Evolutionary conservation across 2,329 filamentous ascomycete genomes (phyloP).

Genomic region (Colletotrichum noveboracense): DNA sequence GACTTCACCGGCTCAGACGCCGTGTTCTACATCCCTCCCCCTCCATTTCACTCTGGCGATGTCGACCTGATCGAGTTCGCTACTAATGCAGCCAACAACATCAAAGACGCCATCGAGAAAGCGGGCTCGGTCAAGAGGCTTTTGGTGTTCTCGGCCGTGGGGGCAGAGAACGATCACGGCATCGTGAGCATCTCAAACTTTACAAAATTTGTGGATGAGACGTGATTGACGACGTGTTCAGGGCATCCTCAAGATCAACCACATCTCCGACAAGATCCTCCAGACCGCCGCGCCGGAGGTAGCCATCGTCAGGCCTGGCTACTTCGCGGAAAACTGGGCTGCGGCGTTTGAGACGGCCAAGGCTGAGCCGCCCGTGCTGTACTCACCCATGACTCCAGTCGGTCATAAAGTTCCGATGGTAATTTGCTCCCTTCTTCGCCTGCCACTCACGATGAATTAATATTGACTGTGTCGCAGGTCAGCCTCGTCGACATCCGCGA

Average conservation of each 20-base stretch:
- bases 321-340: constrained; percentile 22
- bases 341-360: constrained; percentile 16
- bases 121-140: constrained; percentile 25
- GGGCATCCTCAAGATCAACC: constrained; percentile 30
- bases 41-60: constrained; percentile 29
- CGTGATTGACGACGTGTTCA: background rate
- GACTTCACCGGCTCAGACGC: constrained; percentile 34
- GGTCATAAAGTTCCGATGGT: constrained; percentile 35
- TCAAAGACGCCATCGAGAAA: constrained; percentile 26
- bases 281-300: constrained; percentile 22
- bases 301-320: constrained; percentile 23
- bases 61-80: constrained; percentile 29
- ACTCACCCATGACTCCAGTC: constrained; percentile 29
- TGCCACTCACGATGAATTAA: too few relatives aligned
- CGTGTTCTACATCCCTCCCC: constrained; percentile 38
- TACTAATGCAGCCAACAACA: constrained; percentile 25
- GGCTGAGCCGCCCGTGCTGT: constrained; percentile 26
- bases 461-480: constrained; percentile 22
- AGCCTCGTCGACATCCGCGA: constrained; percentile 33
- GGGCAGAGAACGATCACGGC: constrained; percentile 31
- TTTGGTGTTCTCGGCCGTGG: constrained; percentile 32
- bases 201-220: background rate
- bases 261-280: constrained; percentile 25
- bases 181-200: constrained; percentile 27
- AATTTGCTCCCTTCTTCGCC: background rate